Base-by-base conservation (phyloP, 164 flowering plant genomes). In the Santalum album region DNA sequence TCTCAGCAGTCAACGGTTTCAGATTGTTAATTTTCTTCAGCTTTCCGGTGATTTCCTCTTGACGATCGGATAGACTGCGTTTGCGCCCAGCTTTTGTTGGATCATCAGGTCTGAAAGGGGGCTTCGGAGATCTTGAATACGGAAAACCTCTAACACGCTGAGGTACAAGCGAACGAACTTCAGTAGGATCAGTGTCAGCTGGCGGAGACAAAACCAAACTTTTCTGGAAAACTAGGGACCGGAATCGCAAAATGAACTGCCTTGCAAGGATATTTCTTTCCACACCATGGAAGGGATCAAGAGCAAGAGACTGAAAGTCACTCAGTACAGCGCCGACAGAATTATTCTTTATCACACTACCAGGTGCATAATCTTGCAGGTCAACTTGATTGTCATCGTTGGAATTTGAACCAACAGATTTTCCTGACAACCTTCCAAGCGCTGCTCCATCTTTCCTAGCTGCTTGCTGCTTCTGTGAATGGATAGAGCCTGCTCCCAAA, bases 201-300 rank as follows among this genome's bases (percentile, higher is more conserved):
- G 68, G 58, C 1, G 78, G 72, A 19, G 77, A 60, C 6, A 69
- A 53, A 54, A 67, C 64, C 64, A 78, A 74, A 74, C 95, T 87
- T 70, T 92, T 92, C 75, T 79, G 84, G 63, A 66, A 92, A 25
- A 81, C 86, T 53, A 87, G 75, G 18, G 95, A 79, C 9, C 99
- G 79, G 58, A 79, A 92, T 49, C 68, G 80, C 60, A 84, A 64
- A 51, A 88, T 72, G 46, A 75, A 74, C 44, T 71, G 70, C 32
- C 64, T 64, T 3, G 66, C 60, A 12, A 78, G 72, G 25, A 70
- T 53, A 48, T 69, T 69, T 59, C 71, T 68, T 51, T 78, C 83
- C 1, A 49, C 35, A 9, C 84, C 90, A 73, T 82, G 72, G 58
- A 79, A 83, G 38, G 94, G 96, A 64, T 86, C 75, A 25, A 82